phyloP scores from a whole-genome alignment of 768 basidiomycete genomes.

The Leccinum aurantiacum region DNA sequence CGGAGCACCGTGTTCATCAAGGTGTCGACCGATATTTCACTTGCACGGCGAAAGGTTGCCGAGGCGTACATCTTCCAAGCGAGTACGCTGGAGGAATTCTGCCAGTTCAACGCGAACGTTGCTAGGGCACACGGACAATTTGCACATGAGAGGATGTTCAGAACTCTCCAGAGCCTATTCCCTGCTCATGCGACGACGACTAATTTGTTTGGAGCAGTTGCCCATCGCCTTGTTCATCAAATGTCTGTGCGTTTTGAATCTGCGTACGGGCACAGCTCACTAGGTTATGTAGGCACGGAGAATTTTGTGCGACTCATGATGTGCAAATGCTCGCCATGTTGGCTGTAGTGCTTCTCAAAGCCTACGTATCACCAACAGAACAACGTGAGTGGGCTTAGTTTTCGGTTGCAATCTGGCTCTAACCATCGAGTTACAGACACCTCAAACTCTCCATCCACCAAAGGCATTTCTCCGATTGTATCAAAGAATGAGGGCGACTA shows the following conservation, averaged over 20 bases:
- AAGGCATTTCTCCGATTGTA: constrained; percentile 16
- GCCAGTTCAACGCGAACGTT: constrained; percentile 56
- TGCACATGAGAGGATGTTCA: constrained; percentile 72
- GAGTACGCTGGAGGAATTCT: constrained; percentile 46
- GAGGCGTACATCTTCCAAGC: constrained; percentile 57
- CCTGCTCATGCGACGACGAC: constrained; percentile 28
- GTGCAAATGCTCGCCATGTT: constrained; percentile 83
- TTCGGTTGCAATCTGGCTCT: neutral
- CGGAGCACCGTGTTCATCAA: constrained; percentile 62
- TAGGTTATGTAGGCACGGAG: constrained; percentile 37
- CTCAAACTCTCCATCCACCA: constrained; percentile 18
- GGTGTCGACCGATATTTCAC: constrained; percentile 48
- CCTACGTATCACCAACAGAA: constrained; percentile 12
- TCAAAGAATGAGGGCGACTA: constrained; percentile 50
- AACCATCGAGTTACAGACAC: neutral
- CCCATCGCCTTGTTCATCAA: constrained; percentile 42
- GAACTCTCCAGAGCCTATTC: constrained; percentile 52
- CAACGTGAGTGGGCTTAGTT: constrained; percentile 13
- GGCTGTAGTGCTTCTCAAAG: constrained; percentile 64
- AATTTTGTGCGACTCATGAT: constrained; percentile 54
- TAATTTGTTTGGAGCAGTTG: constrained; percentile 22
- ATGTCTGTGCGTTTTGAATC: constrained; percentile 43
- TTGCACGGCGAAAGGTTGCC: constrained; percentile 55
- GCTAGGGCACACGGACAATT: constrained; percentile 61
- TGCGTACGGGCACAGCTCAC: constrained; percentile 3